Percentiles rank a stretch among this genome's conserved stretches.
These are phyloP conservation scores for Miscanthus sacchariflorus DNA, from an alignment of 202 grass and related monocot species.

Conservation along the genomic window DNA sequence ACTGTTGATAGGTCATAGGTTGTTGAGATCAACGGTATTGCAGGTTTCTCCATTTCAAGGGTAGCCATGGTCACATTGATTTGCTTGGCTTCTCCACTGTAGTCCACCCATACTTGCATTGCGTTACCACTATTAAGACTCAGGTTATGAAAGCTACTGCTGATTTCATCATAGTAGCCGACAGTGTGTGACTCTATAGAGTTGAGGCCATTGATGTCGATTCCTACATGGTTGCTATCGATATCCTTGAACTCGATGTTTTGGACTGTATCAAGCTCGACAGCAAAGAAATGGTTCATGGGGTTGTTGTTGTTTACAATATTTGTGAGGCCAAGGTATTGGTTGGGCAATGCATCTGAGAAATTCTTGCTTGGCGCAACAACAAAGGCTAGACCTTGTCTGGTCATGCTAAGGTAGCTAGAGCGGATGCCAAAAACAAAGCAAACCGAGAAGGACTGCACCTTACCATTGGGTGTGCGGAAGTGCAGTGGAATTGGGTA, in stretches of 20 bases:
- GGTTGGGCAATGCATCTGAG: conserved; percentile 8
- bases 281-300: conserved; percentile 21
- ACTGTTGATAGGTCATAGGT: conserved; percentile 9
- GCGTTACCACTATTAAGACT: neutral
- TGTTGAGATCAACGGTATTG: neutral
- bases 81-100: conserved; percentile 15
- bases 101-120: conserved; percentile 58
- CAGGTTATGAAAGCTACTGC: conserved; percentile 8
- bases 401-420: neutral
- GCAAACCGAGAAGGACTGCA: neutral
- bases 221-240: neutral
- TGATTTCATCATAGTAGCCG: conserved; percentile 35
- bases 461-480: neutral
- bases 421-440: conserved; percentile 41
- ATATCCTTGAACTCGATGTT: conserved; percentile 28
- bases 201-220: conserved; percentile 16
- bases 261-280: conserved; percentile 18
- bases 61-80: conserved; percentile 14
- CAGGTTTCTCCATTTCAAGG: neutral
- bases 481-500: conserved; percentile 9
- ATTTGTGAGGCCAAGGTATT: conserved; percentile 24
- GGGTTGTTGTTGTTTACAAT: too few species aligned
- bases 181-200: neutral
- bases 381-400: conserved; percentile 37
- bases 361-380: conserved; percentile 33